These are phyloP conservation scores for Brettanomyces custersianus DNA, from an alignment of 805 yeast species.

Conservation along the genomic window DNA sequence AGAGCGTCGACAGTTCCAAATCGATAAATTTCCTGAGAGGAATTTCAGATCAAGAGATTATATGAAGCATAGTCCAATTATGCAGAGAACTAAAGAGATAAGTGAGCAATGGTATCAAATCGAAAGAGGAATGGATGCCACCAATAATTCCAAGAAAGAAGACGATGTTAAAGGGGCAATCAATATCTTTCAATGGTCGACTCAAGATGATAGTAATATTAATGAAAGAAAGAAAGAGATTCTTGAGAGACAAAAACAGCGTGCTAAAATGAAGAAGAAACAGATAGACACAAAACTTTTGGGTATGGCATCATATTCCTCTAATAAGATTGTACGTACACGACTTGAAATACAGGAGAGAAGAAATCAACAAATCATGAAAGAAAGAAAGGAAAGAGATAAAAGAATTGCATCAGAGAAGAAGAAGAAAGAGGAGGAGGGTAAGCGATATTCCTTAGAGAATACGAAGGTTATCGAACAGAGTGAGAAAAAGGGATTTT, in stretches of 20 bases:
- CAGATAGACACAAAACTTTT: slow-evolving; percentile 16
- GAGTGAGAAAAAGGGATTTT: slow-evolving; percentile 13
- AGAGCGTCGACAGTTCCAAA: background rate
- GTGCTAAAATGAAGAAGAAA: background rate
- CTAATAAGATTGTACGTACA: slow-evolving; percentile 15
- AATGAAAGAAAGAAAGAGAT: background rate
- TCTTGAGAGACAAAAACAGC: slow-evolving; percentile 1
- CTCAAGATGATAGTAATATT: slow-evolving; percentile 1
- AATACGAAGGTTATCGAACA: slow-evolving; percentile 4
- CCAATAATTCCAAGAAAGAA: slow-evolving; percentile 3
- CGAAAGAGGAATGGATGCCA: slow-evolving; percentile 18
- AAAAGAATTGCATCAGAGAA: slow-evolving; percentile 12
- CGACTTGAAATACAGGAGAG: slow-evolving; percentile 10
- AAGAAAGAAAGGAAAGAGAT: slow-evolving; percentile 17
- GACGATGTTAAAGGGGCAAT: slow-evolving; percentile 1
- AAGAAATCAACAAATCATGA: slow-evolving; percentile 9
- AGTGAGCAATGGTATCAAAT: slow-evolving; percentile 17
- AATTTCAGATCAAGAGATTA: slow-evolving; percentile 17
- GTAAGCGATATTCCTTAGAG: slow-evolving; percentile 11
- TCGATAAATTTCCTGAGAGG: slow-evolving; percentile 5
- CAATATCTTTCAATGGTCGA: slow-evolving; percentile 13
- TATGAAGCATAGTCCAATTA: slow-evolving; percentile 7
- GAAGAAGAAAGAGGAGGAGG: slow-evolving; percentile 14
- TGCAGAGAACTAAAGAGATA: slow-evolving; percentile 8
- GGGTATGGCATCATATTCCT: slow-evolving; percentile 12